A percentile compares a stretch with the other conserved stretches of the same genome.
These are phyloP conservation scores for Spathaspora hagerdaliae DNA, from an alignment of 805 yeast genomes.

Conservation along the genomic window DNA sequence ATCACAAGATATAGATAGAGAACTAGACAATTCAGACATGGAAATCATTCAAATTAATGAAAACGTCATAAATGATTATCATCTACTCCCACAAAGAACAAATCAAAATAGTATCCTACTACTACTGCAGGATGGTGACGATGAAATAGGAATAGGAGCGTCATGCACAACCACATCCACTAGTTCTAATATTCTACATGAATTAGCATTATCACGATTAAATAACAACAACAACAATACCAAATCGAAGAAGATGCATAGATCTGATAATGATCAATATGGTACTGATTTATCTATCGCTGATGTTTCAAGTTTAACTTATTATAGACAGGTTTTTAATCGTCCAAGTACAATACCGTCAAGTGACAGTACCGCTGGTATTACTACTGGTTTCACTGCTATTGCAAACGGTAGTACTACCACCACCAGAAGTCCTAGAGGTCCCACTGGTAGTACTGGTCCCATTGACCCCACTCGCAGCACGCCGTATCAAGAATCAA, in stretches of 20 bases:
- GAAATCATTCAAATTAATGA: slow-evolving; percentile 3
- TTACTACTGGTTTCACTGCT: too few species aligned
- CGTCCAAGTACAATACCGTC: too few species aligned
- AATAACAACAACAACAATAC: not conserved
- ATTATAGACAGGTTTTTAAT: too few species aligned
- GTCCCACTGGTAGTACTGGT: not conserved
- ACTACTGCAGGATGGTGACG: slow-evolving; percentile 2
- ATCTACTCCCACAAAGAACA: not conserved
- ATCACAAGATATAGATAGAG: too few species aligned
- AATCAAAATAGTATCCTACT: slow-evolving; percentile 5
- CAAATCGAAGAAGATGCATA: not conserved
- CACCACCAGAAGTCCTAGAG: too few species aligned
- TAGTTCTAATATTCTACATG: not conserved
- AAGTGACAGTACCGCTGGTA: too few species aligned
- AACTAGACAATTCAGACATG: not conserved
- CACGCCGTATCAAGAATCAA: slow-evolving; percentile 5
- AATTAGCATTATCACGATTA: not conserved
- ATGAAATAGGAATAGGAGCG: not conserved
- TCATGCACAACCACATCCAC: not conserved
- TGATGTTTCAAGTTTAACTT: not conserved
- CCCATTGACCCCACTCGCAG: too few species aligned
- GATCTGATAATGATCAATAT: slow-evolving; percentile 1
- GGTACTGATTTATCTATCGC: slow-evolving; percentile 10
- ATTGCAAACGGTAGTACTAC: too few species aligned
- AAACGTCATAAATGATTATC: slow-evolving; percentile 5